Base-by-base conservation (phyloP, 306 rosid species). In the Cucumis cinereus region DNA sequence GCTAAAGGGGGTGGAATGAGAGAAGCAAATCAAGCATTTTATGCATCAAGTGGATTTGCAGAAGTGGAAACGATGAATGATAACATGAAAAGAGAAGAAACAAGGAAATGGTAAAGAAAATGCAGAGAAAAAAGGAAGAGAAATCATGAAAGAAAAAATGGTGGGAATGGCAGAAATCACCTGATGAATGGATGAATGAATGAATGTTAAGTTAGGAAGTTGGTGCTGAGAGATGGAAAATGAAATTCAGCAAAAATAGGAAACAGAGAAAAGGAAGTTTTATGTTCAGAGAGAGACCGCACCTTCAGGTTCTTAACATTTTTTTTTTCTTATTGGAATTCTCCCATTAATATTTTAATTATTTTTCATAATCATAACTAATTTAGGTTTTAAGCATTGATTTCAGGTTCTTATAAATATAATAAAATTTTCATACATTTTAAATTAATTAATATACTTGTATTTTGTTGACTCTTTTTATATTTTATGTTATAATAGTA, bases 21-120 rank as follows among this genome's bases (percentile, higher is more conserved):
- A 17, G 67, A 82, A 77, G 15, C 52, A 63, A 82, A 88, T 78
- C 76, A 78, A 78, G 77, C 70, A 74, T 83, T 50, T 59, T 59
- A 62, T 67, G 36, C 69, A 61, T 62, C 59, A 38, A 13, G 17
- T 28, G 6, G 16, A 73, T 73, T 53, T 50, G 24, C 41, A 24
- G 41, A 52, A 26, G 45, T 9, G 43, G 26, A 73, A 53, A 73
- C 19, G 26, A 17, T 73, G 40, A 73, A 4, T 10, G 36, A 26
- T 28, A 19, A 17, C 47, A 10, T 9, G 76, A 30, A 8, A 71
- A 17, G 10, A 19, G 47, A 8, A 73, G 4, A 11, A 70, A 23
- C 7, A 8, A 1, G 4, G 28, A 35, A 6, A 66, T n/a, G 16
- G 54, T n/a, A 19, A 20, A 38, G 52, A 50, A 50, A 67, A 67